Conservation (phyloP, 345 rosid species). For the Linum lewisii region DNA sequence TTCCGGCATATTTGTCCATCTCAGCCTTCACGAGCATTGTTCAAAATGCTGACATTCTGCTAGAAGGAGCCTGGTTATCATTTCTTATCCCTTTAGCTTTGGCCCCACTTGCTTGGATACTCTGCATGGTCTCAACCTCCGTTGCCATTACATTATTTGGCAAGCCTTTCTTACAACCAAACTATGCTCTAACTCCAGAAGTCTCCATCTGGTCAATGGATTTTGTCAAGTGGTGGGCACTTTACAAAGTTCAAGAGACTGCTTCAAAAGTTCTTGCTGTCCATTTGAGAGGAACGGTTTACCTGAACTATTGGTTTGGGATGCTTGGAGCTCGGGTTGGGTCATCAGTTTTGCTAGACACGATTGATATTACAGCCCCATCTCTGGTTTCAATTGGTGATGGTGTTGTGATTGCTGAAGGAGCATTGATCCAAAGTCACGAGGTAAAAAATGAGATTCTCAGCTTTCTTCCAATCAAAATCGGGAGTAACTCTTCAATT, state of each 20-base stretch:
- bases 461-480: slow-evolving; percentile 40
- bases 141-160: slow-evolving; percentile 37
- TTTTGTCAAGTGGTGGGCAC: slow-evolving; percentile 70
- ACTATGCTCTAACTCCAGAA: slow-evolving; percentile 39
- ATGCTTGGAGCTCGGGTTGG: slow-evolving; percentile 60
- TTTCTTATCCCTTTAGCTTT: slow-evolving; percentile 23
- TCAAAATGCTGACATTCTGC: slow-evolving; percentile 14
- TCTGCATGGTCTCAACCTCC: slow-evolving; percentile 41
- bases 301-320: slow-evolving; percentile 57
- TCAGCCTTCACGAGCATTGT: slow-evolving; percentile 29
- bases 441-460: slow-evolving; percentile 46
- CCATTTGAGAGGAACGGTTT: slow-evolving; percentile 51
- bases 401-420: slow-evolving; percentile 53
- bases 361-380: slow-evolving; percentile 53
- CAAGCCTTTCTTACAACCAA: slow-evolving; percentile 47
- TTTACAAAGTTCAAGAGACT: slow-evolving; percentile 49
- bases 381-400: slow-evolving; percentile 53
- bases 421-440: slow-evolving; percentile 53
- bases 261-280: slow-evolving; percentile 49
- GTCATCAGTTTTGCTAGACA: slow-evolving; percentile 48
- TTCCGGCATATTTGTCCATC: slow-evolving; percentile 48
- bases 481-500: slow-evolving; percentile 34
- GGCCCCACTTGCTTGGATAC: slow-evolving; percentile 62
- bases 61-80: slow-evolving; percentile 17
- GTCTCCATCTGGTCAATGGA: slow-evolving; percentile 44